Evolutionary conservation across 148 eudicot species (phyloP), one percentile per base, ranked within the genome.

Genomic region (Bassia scoparia): DNA sequence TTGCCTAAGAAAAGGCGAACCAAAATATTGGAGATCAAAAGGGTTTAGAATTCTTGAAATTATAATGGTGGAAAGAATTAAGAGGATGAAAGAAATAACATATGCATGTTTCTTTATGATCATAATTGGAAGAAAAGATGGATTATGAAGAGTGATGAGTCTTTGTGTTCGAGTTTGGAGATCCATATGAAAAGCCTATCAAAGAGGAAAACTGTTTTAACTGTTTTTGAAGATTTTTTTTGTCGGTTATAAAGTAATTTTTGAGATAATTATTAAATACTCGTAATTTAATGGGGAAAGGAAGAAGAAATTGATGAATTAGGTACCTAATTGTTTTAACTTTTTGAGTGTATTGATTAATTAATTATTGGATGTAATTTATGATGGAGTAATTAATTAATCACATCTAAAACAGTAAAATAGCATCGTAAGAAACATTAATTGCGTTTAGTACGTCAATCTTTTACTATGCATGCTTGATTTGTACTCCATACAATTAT

Each of bases 131-230:
- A 78, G 67, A 24, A 70, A 63, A 12, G 62, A 78, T 44, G 69
- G 38, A 23, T 79, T 35, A 33, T 63, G 54, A 41, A 17, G 64
- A 49, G 26, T 61, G 15, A 72, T 61, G 15, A 72, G 27, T 65
- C 58, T 33, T 41, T 72, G 18, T 69, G 67, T 38, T 43, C 78
- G 33, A 62, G 63, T 66, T 68, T 76, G 89, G 53, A 79, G 86
- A 89, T 89, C 87, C 93, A 89, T 89, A 44, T 78, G 70, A 81
- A 78, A 18, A 80, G 76, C 34, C 68, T 53, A 11, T 4, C 43
- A 16, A 53, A 50, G 54, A 78, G 66, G 67, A 71, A 44, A 8
- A 18, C 30, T 37, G 9, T 41, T 55, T 2, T 13, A 46, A 62
- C 26, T 7, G 41, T 21, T 62, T 34, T 17, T 18, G 6, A 8